A percentile compares a stretch with the other conserved stretches of the same genome.
phyloP scores from a whole-genome alignment of 1,284 basidiomycete species.

The Moesziomyces sp. region DNA sequence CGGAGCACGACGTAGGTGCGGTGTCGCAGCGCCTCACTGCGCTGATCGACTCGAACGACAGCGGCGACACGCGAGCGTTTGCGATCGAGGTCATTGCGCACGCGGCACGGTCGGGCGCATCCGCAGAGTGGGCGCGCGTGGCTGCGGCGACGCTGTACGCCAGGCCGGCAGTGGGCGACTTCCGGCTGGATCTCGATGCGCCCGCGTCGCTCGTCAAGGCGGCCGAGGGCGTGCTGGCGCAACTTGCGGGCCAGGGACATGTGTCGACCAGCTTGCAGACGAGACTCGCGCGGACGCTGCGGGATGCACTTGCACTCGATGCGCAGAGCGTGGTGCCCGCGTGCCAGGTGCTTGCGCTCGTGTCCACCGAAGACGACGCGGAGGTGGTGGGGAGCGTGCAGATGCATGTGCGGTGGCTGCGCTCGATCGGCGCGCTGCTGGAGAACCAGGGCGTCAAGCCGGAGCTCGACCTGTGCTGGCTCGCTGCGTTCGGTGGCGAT shows the following conservation, averaged over 20 bases:
- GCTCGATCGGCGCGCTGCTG: slow-evolving; percentile 4
- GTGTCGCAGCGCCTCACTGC: slow-evolving; percentile 1
- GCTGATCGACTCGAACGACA: slow-evolving; percentile 36
- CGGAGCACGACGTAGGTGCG: background rate
- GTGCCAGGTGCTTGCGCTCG: slow-evolving; percentile 23
- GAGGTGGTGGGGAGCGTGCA: background rate
- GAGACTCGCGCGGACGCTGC: slow-evolving; percentile 6
- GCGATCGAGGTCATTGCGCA: slow-evolving; percentile 4
- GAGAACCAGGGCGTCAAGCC: slow-evolving; percentile 2
- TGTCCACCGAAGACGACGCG: background rate
- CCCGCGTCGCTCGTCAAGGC: slow-evolving; percentile 3
- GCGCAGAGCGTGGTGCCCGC: slow-evolving; percentile 15
- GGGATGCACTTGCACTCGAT: slow-evolving; percentile 5
- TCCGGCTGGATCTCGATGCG: slow-evolving; percentile 13
- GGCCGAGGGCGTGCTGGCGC: background rate
- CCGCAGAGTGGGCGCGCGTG: background rate
- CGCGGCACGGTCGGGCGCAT: background rate
- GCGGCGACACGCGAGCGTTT: slow-evolving; percentile 7
- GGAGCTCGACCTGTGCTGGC: slow-evolving; percentile 27
- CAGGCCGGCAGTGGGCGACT: slow-evolving; percentile 24
- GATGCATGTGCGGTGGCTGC: slow-evolving; percentile 22
- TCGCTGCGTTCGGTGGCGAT: slow-evolving; percentile 32
- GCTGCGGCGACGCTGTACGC: slow-evolving; percentile 24
- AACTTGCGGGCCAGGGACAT: background rate
- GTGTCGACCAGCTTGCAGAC: too few relatives aligned